Evolutionary conservation across 108 stramenopile species (phyloP), one percentile per base, ranked within the genome.

Genomic region (Discostella pseudostelligera): DNA sequence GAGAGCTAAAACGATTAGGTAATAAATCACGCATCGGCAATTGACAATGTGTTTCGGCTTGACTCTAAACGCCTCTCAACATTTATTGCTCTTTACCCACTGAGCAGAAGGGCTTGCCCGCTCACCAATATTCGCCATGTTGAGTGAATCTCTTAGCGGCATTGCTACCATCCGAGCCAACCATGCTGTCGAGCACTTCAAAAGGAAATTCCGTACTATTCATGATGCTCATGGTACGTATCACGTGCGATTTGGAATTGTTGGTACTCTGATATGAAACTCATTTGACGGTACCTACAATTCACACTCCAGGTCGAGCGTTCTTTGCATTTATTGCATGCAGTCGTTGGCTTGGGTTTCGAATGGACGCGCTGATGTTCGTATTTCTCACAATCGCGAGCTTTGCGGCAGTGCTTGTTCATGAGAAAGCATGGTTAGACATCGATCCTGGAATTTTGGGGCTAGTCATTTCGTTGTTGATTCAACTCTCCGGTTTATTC

Each of bases 81-180:
- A 35, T 13, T 36, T 0, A 54, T 54, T 36, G 16, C 12, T 29
- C 35, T 54, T 22, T 22, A 50, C 32, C n/a, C 32, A 32, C 9
- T 29, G 59, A 43, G 59, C 40, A 35, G 96, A 96, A 67, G 87
- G 90, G 10, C 49, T 90, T 16, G 88, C 91, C 43, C 80, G 91
- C 17, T 88, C 87, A 19, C 96, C 93, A 1, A 88, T 96, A 24
- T 96, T 85, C 79, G 89, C 87, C 32, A 90, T 87, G 85, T 62
- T 96, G 43, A 80, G 72, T 53, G 97, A 98, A 78, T 80, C 86
- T 19, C 60, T 96, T 9, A 70, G 82, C 21, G 98, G 98, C 3
- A 88, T 98, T 29, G 76, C 86, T 19, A 93, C 95, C 44, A 88
- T 97, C 7, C 81, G 96, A 53, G 80, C 96, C n/a, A 96, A 92